Base-by-base conservation (phyloP, 2,329 filamentous ascomycete genomes). In the Trichophyton mentagrophytes region DNA sequence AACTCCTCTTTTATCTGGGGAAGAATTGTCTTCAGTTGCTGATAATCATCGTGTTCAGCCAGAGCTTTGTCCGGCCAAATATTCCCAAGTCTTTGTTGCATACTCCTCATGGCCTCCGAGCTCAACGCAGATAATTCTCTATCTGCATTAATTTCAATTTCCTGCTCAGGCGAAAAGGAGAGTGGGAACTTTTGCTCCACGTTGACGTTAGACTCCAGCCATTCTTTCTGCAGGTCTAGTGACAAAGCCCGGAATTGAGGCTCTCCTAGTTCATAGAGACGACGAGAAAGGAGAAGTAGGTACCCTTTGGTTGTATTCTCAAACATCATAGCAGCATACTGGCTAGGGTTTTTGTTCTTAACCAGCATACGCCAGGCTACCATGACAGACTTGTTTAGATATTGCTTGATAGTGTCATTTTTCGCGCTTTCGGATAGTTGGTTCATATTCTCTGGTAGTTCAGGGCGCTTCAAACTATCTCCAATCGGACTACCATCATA, bases 61-160 rank as follows among this genome's bases (percentile, higher is more conserved):
- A 65, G n/a, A 13, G 60, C 63, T 55, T 60, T 58, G 15, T 61
- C 60, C 0, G 63, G 64, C 60, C 62, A 63, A 8, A 61, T 59
- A 40, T 55, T n/a, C 33, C 61, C 60, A 20, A 62, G 36, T 9
- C 20, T 7, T 20, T 58, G 33, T 17, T 46, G 49, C 49, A 64
- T 58, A 25, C 20, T 27, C 46, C 36, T 47, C 60, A 62, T 63
- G 27, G 40, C 53, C 20, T 62, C 47, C 13, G 61, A 63, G 2
- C 61, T 62, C 42, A 49, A 30, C 30, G 56, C 46, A 15, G 51
- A 53, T 15, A 30, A 27, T 33, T 63, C 56, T 27, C 47, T 49
- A 17, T 60, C 51, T 9, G 22, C 47, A 55, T 61, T 46, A 27
- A 61, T 61, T 40, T 61, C 61, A 27, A 46, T 44, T 25, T 42